A percentile compares a stretch with the other conserved stretches of the same genome.
phyloP scores from a whole-genome alignment of 2,329 filamentous ascomycete species.

The Neofusicoccum laricinum region DNA sequence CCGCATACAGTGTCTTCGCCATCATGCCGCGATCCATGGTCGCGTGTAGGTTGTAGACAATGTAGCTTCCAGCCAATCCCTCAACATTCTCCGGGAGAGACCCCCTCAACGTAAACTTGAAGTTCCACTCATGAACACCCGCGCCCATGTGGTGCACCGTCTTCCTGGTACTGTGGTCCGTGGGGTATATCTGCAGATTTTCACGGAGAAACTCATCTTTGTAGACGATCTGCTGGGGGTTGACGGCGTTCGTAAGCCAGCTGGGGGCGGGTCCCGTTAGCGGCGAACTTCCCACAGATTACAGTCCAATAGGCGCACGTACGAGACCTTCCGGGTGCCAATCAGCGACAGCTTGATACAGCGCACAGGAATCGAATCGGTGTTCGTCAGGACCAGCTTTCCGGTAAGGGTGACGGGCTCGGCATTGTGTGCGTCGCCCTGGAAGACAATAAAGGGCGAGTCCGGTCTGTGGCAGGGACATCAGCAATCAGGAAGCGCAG shows the following conservation, averaged over 20 bases:
- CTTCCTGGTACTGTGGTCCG: constrained; percentile 36
- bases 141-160: constrained; percentile 49
- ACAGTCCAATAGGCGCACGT: constrained; percentile 22
- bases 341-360: constrained; percentile 46
- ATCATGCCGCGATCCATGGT: constrained; percentile 85
- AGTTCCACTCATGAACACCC: constrained; percentile 49
- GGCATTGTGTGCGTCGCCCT: constrained; percentile 47
- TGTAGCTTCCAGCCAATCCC: constrained; percentile 78
- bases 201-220: constrained; percentile 48
- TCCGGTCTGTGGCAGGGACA: constrained; percentile 34
- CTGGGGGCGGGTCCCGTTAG: constrained; percentile 20
- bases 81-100: constrained; percentile 79
- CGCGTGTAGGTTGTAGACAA: constrained; percentile 88
- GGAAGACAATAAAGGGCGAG: constrained; percentile 49
- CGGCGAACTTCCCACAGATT: neutral
- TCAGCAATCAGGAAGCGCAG: neutral
- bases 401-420: constrained; percentile 45
- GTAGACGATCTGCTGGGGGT: constrained; percentile 42
- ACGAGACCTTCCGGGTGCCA: constrained; percentile 48
- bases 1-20: constrained; percentile 78
- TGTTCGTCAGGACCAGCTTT: constrained; percentile 45
- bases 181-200: constrained; percentile 43
- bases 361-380: constrained; percentile 47
- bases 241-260: constrained; percentile 38
- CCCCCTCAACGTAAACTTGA: constrained; percentile 46